Conservation (phyloP, 2,329 filamentous ascomycete species). For the Graphilbum fragrans region DNA sequence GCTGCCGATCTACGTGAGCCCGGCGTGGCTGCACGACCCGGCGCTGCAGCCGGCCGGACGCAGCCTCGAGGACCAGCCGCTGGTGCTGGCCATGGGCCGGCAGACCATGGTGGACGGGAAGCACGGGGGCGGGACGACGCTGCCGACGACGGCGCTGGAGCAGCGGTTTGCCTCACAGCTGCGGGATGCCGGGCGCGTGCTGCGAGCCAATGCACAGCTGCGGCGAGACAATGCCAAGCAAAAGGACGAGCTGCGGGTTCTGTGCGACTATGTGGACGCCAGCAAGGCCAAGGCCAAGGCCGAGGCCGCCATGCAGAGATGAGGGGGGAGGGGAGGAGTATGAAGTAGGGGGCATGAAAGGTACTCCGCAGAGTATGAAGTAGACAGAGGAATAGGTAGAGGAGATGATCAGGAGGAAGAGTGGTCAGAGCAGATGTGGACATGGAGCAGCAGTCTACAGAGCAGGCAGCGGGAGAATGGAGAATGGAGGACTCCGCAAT, state of each 20-base stretch:
- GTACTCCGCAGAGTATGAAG: too few species aligned
- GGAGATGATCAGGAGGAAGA: too few species aligned
- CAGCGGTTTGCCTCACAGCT: constrained; percentile 11
- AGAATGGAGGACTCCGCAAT: too few species aligned
- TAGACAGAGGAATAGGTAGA: too few species aligned
- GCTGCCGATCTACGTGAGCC: constrained; percentile 40
- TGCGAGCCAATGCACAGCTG: constrained; percentile 1
- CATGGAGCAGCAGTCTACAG: too few species aligned
- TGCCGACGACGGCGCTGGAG: constrained; percentile 17
- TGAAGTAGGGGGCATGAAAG: too few species aligned
- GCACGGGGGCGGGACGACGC: background rate
- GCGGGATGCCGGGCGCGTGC: constrained; percentile 2
- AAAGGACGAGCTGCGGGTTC: background rate
- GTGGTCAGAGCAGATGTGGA: too few species aligned
- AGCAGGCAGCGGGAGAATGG: too few species aligned
- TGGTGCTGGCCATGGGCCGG: constrained; percentile 16
- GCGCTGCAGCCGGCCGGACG: constrained; percentile 26
- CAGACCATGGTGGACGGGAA: constrained; percentile 13
- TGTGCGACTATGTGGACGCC: too few species aligned
- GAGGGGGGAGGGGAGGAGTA: too few species aligned
- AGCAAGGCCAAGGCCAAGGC: too few species aligned
- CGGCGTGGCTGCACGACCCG: constrained; percentile 34
- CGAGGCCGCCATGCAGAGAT: too few species aligned
- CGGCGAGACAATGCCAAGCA: background rate
- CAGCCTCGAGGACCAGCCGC: constrained; percentile 32